Evolutionary conservation across 345 rosid species (phyloP), one percentile per base, ranked within the genome.

Genomic region (Punica granatum): DNA sequence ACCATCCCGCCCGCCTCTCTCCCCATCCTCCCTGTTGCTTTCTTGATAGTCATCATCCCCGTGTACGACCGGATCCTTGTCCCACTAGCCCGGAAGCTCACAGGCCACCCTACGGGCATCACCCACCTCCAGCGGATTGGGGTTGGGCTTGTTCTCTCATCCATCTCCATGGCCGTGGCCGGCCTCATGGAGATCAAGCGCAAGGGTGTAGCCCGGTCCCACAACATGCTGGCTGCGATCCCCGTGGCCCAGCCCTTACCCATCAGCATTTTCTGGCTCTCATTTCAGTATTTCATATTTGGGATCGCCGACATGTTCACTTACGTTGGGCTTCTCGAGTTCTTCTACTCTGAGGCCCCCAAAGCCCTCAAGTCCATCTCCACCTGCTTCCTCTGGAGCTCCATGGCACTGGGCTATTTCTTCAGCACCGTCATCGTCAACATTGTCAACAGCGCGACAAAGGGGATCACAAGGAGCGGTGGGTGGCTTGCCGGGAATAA

Each of bases 401-500:
- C 92, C 63, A 80, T 75, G 84, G 83, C 92, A 19, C 60, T 85
- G 13, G 89, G 89, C 26, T 81, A 78, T 60, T 85, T 68, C 68
- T n/a, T 71, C 15, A 83, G 92, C 65, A 72, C 84, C 19, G 64
- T 83, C 5, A 1, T 85, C 73, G 84, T 85, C 49, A 70, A 79
- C 56, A 68, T 85, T 0, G 86, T 83, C 15, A 83, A 85, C 35
- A 13, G 67, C 0, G 79, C 80, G 8, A 82, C 86, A 0, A 66
- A 71, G 70, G 53, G 66, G 11, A 28, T 13, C 30, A 76, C 85
- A 0, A 70, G 67, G 21, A 78, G 76, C 46, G 74, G 83, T 39
- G 92, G 88, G 6, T 87, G 90, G 90, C 75, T 87, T 30, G 83
- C 77, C 7, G 92, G 92, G 12, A 85, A 82, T 65, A 85, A 83